phyloP scores from a whole-genome alignment of 1,284 basidiomycete genomes.

The Apiotrichum veenhuisii region DNA sequence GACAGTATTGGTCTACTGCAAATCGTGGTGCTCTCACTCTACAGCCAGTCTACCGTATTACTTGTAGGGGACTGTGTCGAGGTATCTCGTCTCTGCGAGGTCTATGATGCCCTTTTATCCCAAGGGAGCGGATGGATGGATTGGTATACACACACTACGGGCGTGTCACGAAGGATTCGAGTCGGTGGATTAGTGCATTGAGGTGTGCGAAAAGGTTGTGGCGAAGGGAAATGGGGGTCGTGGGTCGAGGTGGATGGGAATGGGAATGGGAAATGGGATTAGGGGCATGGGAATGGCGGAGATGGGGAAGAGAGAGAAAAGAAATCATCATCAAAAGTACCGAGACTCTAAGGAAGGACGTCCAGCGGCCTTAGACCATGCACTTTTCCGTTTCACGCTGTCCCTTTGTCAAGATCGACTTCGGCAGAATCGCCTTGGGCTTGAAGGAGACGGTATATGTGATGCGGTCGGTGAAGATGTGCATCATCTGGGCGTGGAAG shows the following conservation, averaged over 20 bases:
- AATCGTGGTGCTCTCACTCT: not conserved
- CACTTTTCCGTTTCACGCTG: constrained; percentile 1
- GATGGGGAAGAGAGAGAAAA: not conserved
- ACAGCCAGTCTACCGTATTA: not conserved
- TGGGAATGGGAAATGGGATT: not conserved
- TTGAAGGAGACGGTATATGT: constrained; percentile 35
- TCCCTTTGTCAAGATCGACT: not conserved
- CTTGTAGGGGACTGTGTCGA: not conserved
- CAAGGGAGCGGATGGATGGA: not conserved
- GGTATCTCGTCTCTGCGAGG: not conserved
- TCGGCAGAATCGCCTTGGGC: constrained; percentile 8
- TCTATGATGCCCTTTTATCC: not conserved
- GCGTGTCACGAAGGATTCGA: not conserved
- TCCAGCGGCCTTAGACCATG: not conserved
- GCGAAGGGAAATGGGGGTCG: too few relatives aligned
- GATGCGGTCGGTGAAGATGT: constrained; percentile 38
- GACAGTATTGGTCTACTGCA: constrained; percentile 2
- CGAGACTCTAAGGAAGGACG: not conserved
- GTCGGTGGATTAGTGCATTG: too few relatives aligned
- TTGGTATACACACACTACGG: not conserved
- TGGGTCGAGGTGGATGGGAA: too few relatives aligned
- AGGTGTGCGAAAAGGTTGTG: too few relatives aligned
- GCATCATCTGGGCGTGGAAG: constrained; percentile 38
- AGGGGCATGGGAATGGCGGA: not conserved
- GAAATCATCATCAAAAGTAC: not conserved